Percentiles rank a stretch among this genome's conserved stretches.
Conservation (phyloP, 306 rosid species). For the Vigna nakashimae region DNA sequence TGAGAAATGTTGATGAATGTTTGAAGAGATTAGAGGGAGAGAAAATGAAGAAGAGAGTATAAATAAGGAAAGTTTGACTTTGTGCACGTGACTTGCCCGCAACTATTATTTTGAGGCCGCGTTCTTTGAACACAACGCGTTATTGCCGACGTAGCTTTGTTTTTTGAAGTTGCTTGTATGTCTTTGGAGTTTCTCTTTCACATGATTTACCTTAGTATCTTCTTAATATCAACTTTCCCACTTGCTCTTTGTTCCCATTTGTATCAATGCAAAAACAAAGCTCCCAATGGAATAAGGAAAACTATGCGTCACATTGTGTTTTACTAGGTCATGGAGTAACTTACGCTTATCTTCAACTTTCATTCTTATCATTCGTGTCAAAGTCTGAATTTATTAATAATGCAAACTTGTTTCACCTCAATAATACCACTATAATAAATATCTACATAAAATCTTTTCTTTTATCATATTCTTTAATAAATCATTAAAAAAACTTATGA, state of each 20-base stretch:
- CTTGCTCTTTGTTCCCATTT: conserved; percentile 34
- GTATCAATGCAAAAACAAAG: background rate
- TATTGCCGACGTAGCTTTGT: conserved; percentile 49
- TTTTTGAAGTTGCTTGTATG: background rate
- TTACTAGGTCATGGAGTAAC: background rate
- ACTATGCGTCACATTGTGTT: background rate
- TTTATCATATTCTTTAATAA: too few relatives aligned
- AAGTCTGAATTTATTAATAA: too few relatives aligned
- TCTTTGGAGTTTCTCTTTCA: background rate
- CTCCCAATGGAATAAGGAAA: background rate
- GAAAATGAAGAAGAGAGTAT: conserved; percentile 19
- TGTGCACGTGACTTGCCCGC: conserved; percentile 28
- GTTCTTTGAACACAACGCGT: conserved; percentile 42
- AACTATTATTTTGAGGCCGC: conserved; percentile 33
- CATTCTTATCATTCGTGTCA: background rate
- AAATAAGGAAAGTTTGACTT: conserved; percentile 45
- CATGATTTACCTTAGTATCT: background rate
- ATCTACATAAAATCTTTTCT: too few relatives aligned
- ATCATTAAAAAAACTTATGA: too few relatives aligned
- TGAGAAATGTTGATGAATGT: background rate
- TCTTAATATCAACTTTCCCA: conserved; percentile 18
- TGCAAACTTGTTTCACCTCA: too few relatives aligned
- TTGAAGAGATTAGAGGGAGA: background rate
- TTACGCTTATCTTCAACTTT: background rate
- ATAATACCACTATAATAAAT: too few relatives aligned